Base-by-base conservation (phyloP, 345 rosid genomes). In the Theobroma cacao region DNA sequence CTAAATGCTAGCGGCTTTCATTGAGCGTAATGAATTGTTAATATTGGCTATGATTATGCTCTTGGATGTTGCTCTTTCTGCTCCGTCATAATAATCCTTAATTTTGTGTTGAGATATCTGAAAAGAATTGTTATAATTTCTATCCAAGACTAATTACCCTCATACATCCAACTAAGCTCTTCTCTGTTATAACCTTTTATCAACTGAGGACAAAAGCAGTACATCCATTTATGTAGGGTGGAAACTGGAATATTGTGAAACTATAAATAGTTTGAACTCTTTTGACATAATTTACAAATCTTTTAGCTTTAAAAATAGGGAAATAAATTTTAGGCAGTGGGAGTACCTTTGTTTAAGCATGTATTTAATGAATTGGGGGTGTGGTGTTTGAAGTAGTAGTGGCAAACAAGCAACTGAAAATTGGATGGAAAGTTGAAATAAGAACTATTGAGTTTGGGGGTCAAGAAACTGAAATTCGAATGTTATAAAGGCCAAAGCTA, bases 351-450 rank as follows among this genome's bases (percentile, higher is more conserved):
- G 5, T 31, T 70, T 30, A 48, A 50, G 41, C 59, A 31, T 50
- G 43, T 50, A 31, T 70, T 30, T 18, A 30, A 40, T 18, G 38
- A 41, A 41, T 41, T 41, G 11, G 45, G 5, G 4, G 24, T 70
- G 22, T 48, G 24, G 24, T 47, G 41, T 70, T 30, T 17, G 56
- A 24, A 24, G 3, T 71, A 20, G 75, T 20, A 31, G 60, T 47
- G 34, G 43, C 43, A 18, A 50, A 18, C 74, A 70, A 70, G 41
- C 59, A 48, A 30, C 30, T 8, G 26, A 70, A 18, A 71, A 71
- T 71, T 20, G 28, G 75, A 50, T 48, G 31, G 75, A 31, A 70
- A 45, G 28, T 70, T 31, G 28, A 45, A 68, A 68, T 45, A 71
- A 48, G 41, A 48, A 50, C 38, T 10, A 20, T 50, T 71, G 41